These are phyloP conservation scores for Colletotrichum echinochloae DNA, from an alignment of 2,329 filamentous ascomycete genomes.

Conservation along the genomic window DNA sequence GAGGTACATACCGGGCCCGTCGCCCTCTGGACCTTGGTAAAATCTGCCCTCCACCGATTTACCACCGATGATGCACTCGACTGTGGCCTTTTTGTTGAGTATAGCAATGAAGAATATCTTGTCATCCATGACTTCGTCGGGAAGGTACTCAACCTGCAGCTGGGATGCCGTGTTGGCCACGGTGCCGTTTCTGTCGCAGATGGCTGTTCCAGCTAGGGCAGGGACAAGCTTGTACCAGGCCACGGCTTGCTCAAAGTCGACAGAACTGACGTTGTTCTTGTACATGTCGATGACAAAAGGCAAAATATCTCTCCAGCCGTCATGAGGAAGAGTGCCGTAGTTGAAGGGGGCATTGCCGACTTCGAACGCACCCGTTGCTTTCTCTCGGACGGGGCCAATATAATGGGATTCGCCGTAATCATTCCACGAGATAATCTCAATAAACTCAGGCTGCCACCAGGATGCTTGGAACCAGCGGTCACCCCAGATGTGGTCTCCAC, in stretches of 20 bases:
- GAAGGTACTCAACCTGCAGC: conserved; percentile 43
- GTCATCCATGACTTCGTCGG: conserved; percentile 39
- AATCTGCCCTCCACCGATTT: too few species aligned
- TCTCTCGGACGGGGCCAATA: conserved; percentile 57
- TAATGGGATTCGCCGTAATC: conserved; percentile 68
- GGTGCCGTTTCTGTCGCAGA: conserved; percentile 47
- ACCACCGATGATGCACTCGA: background rate
- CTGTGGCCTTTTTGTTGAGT: background rate
- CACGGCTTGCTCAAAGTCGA: conserved; percentile 44
- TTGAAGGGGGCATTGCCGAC: conserved; percentile 53
- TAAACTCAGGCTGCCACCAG: conserved; percentile 53
- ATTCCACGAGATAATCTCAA: conserved; percentile 59
- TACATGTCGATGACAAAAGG: conserved; percentile 63
- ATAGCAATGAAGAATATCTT: conserved; percentile 42
- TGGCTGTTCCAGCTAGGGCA: conserved; percentile 39
- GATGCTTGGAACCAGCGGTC: conserved; percentile 65
- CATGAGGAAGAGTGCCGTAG: conserved; percentile 59
- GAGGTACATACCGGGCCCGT: too few species aligned
- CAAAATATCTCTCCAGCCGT: conserved; percentile 60
- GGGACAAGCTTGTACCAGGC: conserved; percentile 48
- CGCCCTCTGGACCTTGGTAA: too few species aligned
- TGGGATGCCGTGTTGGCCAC: conserved; percentile 46
- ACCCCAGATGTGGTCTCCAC: conserved; percentile 68
- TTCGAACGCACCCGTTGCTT: conserved; percentile 43
- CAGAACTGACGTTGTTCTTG: conserved; percentile 53